These are phyloP conservation scores for Trichophyton equinum DNA, from an alignment of 2,329 filamentous ascomycete species.

Conservation along the genomic window DNA sequence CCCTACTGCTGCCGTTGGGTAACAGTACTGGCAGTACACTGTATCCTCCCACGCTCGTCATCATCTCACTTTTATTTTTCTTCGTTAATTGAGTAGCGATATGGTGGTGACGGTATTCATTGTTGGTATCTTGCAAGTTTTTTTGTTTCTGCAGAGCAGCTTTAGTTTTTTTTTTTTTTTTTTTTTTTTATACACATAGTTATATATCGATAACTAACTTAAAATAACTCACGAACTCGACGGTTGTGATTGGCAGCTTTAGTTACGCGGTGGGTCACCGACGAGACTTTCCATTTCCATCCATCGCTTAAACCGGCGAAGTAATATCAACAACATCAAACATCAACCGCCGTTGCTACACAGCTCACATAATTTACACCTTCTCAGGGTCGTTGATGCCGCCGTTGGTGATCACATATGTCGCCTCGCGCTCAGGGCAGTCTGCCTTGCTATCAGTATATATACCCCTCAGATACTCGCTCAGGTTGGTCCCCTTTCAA, in stretches of 20 bases:
- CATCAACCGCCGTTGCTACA: too few species aligned
- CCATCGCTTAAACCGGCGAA: too few species aligned
- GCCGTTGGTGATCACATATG: conserved; percentile 57
- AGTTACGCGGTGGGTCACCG: not conserved
- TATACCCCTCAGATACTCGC: not conserved
- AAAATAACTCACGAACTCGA: too few species aligned
- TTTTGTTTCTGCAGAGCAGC: not conserved
- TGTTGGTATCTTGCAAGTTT: not conserved
- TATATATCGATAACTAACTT: not conserved
- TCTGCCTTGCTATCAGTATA: conserved; percentile 32
- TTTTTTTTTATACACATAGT: too few species aligned
- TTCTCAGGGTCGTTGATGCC: conserved; percentile 58
- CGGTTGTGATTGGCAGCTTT: not conserved
- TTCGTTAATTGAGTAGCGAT: not conserved
- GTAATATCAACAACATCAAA: too few species aligned
- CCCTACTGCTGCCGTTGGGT: conserved; percentile 34
- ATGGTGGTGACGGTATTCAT: too few species aligned
- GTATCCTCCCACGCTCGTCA: conserved; percentile 45
- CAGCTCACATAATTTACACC: conserved; percentile 24
- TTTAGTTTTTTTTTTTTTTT: not conserved
- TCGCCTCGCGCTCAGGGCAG: conserved; percentile 56
- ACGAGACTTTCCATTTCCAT: not conserved
- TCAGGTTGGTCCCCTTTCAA: too few species aligned
- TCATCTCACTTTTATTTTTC: conserved; percentile 14
- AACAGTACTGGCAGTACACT: conserved; percentile 56